Percentiles rank a stretch among this genome's conserved stretches.
These are phyloP conservation scores for Talaromyces albobiverticillius DNA, from an alignment of 2,329 filamentous ascomycete species.

Conservation along the genomic window DNA sequence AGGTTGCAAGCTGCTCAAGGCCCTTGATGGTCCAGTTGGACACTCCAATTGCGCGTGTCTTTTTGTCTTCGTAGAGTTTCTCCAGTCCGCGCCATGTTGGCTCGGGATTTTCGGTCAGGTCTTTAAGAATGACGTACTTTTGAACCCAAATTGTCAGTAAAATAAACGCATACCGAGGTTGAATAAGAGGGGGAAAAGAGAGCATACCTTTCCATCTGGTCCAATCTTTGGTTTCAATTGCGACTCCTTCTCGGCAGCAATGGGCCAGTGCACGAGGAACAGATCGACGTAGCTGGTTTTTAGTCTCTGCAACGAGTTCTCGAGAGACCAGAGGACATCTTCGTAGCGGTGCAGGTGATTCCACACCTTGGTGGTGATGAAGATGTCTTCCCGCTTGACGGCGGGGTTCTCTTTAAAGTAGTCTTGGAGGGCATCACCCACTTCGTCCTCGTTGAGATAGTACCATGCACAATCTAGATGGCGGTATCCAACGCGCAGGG, in stretches of 20 bases:
- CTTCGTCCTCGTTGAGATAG: slow-evolving; percentile 54
- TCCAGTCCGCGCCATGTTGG: slow-evolving; percentile 67
- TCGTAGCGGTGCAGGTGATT: slow-evolving; percentile 51
- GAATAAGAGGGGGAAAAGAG: background rate
- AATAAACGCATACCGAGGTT: no score
- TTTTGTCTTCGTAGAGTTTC: slow-evolving; percentile 57
- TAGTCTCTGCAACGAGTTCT: slow-evolving; percentile 63
- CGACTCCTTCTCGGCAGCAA: slow-evolving; percentile 50
- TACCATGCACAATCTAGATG: slow-evolving; percentile 57
- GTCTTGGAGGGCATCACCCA: slow-evolving; percentile 53
- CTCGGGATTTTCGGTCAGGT: slow-evolving; percentile 62
- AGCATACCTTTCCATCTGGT: slow-evolving; percentile 49
- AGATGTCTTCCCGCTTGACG: slow-evolving; percentile 51
- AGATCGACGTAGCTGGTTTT: slow-evolving; percentile 69
- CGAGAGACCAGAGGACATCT: slow-evolving; percentile 52
- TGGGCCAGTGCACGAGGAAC: slow-evolving; percentile 58
- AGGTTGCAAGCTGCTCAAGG: slow-evolving; percentile 45
- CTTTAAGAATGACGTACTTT: slow-evolving; percentile 63
- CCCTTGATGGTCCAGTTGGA: slow-evolving; percentile 67
- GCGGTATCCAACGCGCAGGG: slow-evolving; percentile 51
- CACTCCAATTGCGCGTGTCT: slow-evolving; percentile 69
- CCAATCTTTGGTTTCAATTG: slow-evolving; percentile 48
- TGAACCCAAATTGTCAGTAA: no score
- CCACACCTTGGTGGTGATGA: slow-evolving; percentile 54
- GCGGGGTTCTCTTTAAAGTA: slow-evolving; percentile 50